Percentiles rank a stretch among this genome's conserved stretches.
Conservation (phyloP, 1,284 basidiomycete species). For the Chalciporus sp. region DNA sequence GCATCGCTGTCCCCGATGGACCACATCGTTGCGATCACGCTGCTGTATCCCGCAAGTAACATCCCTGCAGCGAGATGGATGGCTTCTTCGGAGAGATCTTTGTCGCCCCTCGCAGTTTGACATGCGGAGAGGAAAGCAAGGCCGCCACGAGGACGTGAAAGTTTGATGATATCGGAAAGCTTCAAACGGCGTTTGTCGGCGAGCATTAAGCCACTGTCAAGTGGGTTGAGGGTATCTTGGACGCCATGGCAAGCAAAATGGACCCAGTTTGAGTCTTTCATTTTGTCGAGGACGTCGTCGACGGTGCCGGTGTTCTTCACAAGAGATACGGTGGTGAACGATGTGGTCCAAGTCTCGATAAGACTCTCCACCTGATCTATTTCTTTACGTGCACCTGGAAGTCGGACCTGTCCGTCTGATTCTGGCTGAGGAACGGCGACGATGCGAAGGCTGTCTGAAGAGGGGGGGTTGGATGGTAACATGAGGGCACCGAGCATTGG, state of each 20-base stretch:
- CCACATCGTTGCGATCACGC: background rate
- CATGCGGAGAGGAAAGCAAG: background rate
- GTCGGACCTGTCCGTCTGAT: background rate
- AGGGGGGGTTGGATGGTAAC: background rate
- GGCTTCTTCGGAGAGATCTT: background rate
- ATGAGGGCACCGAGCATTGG: background rate
- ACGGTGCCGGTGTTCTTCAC: background rate
- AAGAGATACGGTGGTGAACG: background rate
- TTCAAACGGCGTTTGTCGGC: background rate
- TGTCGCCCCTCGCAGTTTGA: background rate
- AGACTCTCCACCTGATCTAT: background rate
- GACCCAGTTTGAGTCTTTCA: background rate
- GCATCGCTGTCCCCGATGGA: background rate
- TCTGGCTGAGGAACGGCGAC: background rate
- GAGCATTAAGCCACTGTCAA: conserved; percentile 1
- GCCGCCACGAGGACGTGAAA: background rate
- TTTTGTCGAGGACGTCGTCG: background rate
- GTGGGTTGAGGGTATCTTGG: background rate
- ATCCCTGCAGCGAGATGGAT: background rate
- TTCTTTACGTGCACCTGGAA: background rate
- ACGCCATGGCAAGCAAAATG: conserved; percentile 1
- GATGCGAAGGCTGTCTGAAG: background rate
- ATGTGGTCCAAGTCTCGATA: background rate
- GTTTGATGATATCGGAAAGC: background rate
- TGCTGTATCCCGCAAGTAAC: background rate